phyloP scores from a whole-genome alignment of 2,329 filamentous ascomycete genomes.

The Fusarium guadeloupense region DNA sequence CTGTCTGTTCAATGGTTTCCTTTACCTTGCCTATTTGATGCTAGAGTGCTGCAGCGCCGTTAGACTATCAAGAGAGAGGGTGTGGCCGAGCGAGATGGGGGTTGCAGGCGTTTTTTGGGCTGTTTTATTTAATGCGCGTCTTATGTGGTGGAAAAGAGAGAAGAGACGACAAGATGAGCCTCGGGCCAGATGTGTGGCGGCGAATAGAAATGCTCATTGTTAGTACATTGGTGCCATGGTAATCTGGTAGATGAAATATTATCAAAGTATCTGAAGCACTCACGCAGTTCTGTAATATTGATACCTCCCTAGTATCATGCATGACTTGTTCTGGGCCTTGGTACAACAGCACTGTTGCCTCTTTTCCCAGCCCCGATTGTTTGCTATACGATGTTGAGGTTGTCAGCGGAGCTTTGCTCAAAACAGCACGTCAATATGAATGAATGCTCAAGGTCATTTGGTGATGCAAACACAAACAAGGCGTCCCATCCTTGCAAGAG shows the following conservation, averaged over 20 bases:
- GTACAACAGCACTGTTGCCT: conserved; percentile 10
- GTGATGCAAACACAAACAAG: conserved; percentile 24
- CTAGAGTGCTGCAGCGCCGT: conserved; percentile 28
- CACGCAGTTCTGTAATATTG: neutral
- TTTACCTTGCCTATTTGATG: conserved; percentile 11
- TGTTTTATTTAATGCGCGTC: conserved; percentile 18
- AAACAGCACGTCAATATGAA: conserved; percentile 14
- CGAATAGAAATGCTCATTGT: conserved; percentile 10
- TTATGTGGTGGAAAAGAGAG: conserved; percentile 17
- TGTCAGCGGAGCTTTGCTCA: conserved; percentile 7
- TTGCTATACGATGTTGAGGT: neutral
- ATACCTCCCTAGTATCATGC: conserved; percentile 15
- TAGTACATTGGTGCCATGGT: neutral
- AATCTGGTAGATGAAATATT: conserved; percentile 16
- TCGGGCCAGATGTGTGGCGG: conserved; percentile 1
- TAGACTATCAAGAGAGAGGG: conserved; percentile 27
- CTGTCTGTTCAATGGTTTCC: conserved; percentile 11
- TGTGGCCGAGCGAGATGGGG: conserved; percentile 13
- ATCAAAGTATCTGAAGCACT: conserved; percentile 7
- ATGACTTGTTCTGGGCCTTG: conserved; percentile 10
- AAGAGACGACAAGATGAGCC: conserved; percentile 27
- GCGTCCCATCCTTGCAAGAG: conserved; percentile 16
- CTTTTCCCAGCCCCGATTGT: conserved; percentile 15
- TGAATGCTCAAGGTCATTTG: neutral
- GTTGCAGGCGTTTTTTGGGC: conserved; percentile 25